Evolutionary conservation across 768 basidiomycete species (phyloP).

Genomic region (Kwoniella mangroviensis): DNA sequence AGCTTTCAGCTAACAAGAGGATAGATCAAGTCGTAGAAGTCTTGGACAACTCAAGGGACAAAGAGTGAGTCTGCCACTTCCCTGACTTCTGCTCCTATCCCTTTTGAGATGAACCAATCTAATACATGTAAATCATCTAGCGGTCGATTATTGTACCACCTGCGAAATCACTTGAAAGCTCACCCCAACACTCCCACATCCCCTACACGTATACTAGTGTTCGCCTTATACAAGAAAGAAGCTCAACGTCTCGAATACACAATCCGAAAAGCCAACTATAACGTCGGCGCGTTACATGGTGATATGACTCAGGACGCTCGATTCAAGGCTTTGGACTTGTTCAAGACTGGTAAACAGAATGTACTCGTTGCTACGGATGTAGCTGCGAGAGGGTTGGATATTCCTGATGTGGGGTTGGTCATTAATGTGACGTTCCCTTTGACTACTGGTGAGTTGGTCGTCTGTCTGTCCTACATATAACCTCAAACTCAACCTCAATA

Average conservation of each 20-base stretch:
- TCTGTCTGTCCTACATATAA: background rate
- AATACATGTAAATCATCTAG: conserved; percentile 33
- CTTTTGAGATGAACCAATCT: background rate
- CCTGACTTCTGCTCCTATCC: conserved; percentile 3
- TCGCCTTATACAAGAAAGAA: conserved; percentile 97
- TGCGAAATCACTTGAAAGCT: conserved; percentile 58
- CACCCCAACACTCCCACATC: conserved; percentile 60
- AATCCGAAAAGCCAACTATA: conserved; percentile 73
- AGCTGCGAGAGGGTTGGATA: conserved; percentile 94
- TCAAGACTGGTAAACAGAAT: conserved; percentile 78
- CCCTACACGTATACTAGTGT: conserved; percentile 78
- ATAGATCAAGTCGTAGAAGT: conserved; percentile 94
- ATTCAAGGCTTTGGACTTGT: conserved; percentile 81
- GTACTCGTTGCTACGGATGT: conserved; percentile 96
- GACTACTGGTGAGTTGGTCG: conserved; percentile 80
- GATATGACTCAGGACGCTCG: conserved; percentile 86
- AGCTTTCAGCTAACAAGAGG: conserved; percentile 88
- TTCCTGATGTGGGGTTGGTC: conserved; percentile 90
- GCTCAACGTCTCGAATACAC: conserved; percentile 85
- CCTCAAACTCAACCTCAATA: conserved; percentile 43
- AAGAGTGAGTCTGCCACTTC: conserved; percentile 69
- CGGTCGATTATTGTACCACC: conserved; percentile 55
- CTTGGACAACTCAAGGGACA: conserved; percentile 78
- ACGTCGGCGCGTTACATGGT: conserved; percentile 82
- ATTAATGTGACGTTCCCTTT: conserved; percentile 96